phyloP scores from a whole-genome alignment of 2,329 filamentous ascomycete genomes.

The Alternaria postmessia region DNA sequence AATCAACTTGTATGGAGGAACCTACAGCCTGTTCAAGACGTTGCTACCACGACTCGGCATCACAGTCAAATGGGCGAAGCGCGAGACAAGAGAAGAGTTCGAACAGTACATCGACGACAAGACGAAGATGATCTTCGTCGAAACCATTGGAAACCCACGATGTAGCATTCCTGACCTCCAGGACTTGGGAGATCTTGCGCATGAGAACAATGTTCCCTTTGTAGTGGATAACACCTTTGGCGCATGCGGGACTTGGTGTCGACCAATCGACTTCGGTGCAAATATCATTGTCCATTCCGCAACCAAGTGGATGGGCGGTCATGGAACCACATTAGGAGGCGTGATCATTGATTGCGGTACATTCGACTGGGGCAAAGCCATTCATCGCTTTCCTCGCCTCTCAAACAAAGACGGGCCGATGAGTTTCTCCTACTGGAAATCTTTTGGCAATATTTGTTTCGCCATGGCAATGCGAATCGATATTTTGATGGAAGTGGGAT shows the following conservation, averaged over 20 bases:
- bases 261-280: constrained; percentile 32
- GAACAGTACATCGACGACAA: constrained; percentile 28
- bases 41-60: constrained; percentile 1
- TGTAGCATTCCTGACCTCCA: constrained; percentile 33
- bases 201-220: constrained; percentile 31
- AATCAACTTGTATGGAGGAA: constrained; percentile 51
- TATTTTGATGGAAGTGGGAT: constrained; percentile 28
- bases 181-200: constrained; percentile 26
- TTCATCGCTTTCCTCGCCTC: constrained; percentile 33
- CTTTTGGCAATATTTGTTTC: background rate
- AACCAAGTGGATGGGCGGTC: constrained; percentile 46
- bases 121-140: constrained; percentile 30
- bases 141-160: constrained; percentile 36
- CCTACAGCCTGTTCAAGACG: constrained; percentile 40
- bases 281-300: constrained; percentile 36
- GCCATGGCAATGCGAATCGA: constrained; percentile 29
- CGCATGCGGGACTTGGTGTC: constrained; percentile 32
- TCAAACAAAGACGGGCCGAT: background rate
- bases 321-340: constrained; percentile 39
- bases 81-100: constrained; percentile 26
- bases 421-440: background rate
- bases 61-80: constrained; percentile 50
- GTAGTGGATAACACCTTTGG: constrained; percentile 42
- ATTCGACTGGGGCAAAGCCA: constrained; percentile 34
- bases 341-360: constrained; percentile 38